Evolutionary conservation across 495 filamentous ascomycete genomes (phyloP), one percentile per base, ranked within the genome.

Genomic region (Talaromyces trachyspermus): DNA sequence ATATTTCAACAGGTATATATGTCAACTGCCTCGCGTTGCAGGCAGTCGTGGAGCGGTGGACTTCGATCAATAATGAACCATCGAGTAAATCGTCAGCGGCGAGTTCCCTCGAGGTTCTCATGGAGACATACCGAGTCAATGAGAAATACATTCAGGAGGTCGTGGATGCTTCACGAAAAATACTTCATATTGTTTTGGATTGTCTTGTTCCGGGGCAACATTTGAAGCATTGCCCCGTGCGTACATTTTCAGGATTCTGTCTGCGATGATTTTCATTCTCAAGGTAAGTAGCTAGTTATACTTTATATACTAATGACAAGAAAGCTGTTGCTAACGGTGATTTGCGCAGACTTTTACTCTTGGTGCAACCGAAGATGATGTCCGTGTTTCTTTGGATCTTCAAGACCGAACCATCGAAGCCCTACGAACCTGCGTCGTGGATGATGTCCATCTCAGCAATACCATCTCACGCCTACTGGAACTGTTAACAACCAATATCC

Each of bases 241-340:
- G 92, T 35, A 95, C 94, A 0, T 95, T 89, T 94, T 96, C 71
- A 82, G 92, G 39, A 95, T 98, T 58, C 78, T 97, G 54, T 89
- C 85, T 46, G 90, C 88, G 18, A 89, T 90, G 56, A 95, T 96
- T 75, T 95, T 98, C 61, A 75, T 97, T 33, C 80, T 98, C 35
- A 88, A 88, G 57, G 74, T 76, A 64, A 32, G 53, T 51, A 32
- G 26, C 14, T 23, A n/a, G n/a, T n/a, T n/a, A n/a, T n/a, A n/a
- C n/a, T 42, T 6, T 14, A 26, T 38, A 22, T 1, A 5, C 8
- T 15, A 36, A 0, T 7, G 15, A 22, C n/a, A 18, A 30, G 2
- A 7, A 11, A 24, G 19, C 20, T 19, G 14, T 37, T 2, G 14
- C 29, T 29, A 15, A 24, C 26, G 17, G 46, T 66, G 30, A 58